These are phyloP conservation scores for Irineochytrium annulatum DNA, from an alignment of 192 early-diverging fungal genomes.

Conservation along the genomic window DNA sequence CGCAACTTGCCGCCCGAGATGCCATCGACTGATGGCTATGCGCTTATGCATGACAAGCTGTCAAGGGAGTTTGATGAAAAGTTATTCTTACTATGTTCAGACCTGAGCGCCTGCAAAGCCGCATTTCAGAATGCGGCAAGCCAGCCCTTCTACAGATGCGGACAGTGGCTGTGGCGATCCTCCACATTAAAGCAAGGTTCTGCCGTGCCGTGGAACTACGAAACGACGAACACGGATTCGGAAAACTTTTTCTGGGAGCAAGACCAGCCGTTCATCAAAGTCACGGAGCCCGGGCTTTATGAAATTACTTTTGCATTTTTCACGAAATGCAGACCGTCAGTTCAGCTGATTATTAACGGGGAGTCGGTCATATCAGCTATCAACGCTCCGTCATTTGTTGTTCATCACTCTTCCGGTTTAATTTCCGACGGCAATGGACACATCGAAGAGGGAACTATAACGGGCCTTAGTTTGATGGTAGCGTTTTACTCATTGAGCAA, in stretches of 20 bases:
- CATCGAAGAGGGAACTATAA: constrained; percentile 32
- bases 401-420: constrained; percentile 43
- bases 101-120: constrained; percentile 39
- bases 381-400: constrained; percentile 47
- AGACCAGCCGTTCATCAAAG: constrained; percentile 23
- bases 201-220: constrained; percentile 43
- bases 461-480: constrained; percentile 45
- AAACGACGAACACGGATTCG: constrained; percentile 47
- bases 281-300: constrained; percentile 44
- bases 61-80: constrained; percentile 51
- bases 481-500: background rate
- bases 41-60: no score
- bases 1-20: no score
- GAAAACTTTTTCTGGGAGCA: constrained; percentile 46
- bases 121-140: constrained; percentile 22
- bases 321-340: constrained; percentile 36
- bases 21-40: no score
- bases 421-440: constrained; percentile 35
- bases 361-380: constrained; percentile 51
- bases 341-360: constrained; percentile 52
- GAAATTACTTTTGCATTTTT: constrained; percentile 49
- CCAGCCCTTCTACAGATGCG: constrained; percentile 40
- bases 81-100: constrained; percentile 40
- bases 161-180: constrained; percentile 48
- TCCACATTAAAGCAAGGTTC: constrained; percentile 36